A percentile compares a stretch with the other conserved stretches of the same genome.
Conservation (phyloP, 2,329 filamentous ascomycete genomes). For the Dendrostoma leiphaemia region DNA sequence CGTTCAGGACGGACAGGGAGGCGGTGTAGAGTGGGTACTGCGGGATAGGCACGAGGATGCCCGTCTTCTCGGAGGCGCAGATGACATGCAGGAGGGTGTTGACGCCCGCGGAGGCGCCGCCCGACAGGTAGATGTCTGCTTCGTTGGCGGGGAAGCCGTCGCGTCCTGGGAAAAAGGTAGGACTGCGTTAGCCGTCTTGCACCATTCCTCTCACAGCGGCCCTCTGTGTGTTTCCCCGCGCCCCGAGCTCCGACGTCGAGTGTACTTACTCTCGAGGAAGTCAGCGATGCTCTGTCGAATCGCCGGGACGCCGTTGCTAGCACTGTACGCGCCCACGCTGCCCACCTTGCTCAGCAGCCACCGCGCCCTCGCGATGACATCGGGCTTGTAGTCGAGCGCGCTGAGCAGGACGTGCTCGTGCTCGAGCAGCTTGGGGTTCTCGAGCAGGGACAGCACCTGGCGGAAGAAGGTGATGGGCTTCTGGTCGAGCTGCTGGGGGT, state of each 20-base stretch:
- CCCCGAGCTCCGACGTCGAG: too few species aligned
- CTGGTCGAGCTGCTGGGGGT: slow-evolving; percentile 98
- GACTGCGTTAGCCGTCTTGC: slow-evolving; percentile 17
- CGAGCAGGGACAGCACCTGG: slow-evolving; percentile 88
- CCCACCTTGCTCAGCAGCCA: slow-evolving; percentile 79
- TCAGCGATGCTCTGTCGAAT: slow-evolving; percentile 88
- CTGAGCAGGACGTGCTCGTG: slow-evolving; percentile 76
- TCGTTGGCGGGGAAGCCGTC: slow-evolving; percentile 85
- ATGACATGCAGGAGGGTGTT: slow-evolving; percentile 91
- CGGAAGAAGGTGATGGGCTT: slow-evolving; percentile 99
- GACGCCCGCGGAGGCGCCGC: slow-evolving; percentile 89
- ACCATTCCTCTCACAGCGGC: not conserved
- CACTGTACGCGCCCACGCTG: slow-evolving; percentile 94
- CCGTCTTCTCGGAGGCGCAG: slow-evolving; percentile 72
- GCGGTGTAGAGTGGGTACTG: slow-evolving; percentile 98
- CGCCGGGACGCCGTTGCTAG: slow-evolving; percentile 81
- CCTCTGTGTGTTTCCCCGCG: not conserved
- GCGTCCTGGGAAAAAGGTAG: slow-evolving; percentile 50
- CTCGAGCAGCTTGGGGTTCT: slow-evolving; percentile 83
- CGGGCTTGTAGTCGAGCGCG: slow-evolving; percentile 79
- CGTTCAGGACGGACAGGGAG: slow-evolving; percentile 80
- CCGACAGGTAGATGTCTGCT: slow-evolving; percentile 83
- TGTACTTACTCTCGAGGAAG: slow-evolving; percentile 77
- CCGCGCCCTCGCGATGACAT: slow-evolving; percentile 82
- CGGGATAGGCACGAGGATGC: slow-evolving; percentile 90